Evolutionary conservation across 2,329 filamentous ascomycete genomes (phyloP), one percentile per base, ranked within the genome.

Genomic region (Penicillium sp.): DNA sequence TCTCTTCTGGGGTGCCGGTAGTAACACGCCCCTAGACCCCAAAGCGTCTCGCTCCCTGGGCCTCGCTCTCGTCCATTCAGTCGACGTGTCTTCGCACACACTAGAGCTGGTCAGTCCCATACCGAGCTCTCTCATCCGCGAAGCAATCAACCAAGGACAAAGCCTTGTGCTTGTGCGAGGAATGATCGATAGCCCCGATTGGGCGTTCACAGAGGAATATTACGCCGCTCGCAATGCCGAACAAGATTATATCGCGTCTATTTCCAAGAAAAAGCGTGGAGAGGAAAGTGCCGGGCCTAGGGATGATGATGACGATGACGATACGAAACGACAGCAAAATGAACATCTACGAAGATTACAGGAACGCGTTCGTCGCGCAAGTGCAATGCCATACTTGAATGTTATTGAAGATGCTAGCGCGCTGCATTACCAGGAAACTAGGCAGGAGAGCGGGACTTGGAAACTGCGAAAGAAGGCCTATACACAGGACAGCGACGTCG

Each of bases 81-180:
- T 79, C 52, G 65, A 79, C 57, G 61, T 66, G 21, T 59, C 64
- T 14, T 65, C 71, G 2, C 69, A 69, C n/a, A 71, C 72, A 53
- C 63, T 79, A 14, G 77, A 78, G 48, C 67, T 79, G 18, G 67
- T 81, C 14, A 82, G 82, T 0, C 82, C 83, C 0, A 72, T 80
- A 53, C 58, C 70, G 3, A 55, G 62, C 20, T 61, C 64, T 3
- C 60, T 58, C 8, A 62, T 77, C 30, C 64, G 64, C 11, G 60
- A 65, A 6, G 61, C 69, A 2, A 59, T 74, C 5, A 64, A 72
- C 26, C 65, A 72, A 30, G 70, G 71, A 2, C 63, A 70, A 20
- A 66, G 70, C n/a, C 67, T 81, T 3, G 71, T 81, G 2, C 70
- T 82, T 3, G 78, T 81, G 7, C 70, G 78, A 40, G 80, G 80